A percentile compares a stretch with the other conserved stretches of the same genome.
Evolutionary conservation across 2,329 filamentous ascomycete genomes (phyloP).

Genomic region (Phyllosticta citriasiana): DNA sequence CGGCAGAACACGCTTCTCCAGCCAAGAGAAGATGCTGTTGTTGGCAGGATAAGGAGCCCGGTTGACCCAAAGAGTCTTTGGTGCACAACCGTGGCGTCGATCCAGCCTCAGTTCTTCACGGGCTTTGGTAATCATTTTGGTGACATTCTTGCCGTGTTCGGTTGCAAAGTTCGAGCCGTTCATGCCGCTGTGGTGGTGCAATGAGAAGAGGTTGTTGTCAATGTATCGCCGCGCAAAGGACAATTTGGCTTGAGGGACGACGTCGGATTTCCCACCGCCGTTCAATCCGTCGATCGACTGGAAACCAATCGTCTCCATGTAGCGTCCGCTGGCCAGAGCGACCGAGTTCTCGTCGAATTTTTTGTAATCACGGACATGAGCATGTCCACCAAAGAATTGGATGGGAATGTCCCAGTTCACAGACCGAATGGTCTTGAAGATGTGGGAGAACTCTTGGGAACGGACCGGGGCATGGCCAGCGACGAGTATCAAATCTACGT

Average conservation of each 20-base stretch:
- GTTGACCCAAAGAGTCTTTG: slow-evolving; percentile 70
- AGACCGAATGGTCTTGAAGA: slow-evolving; percentile 69
- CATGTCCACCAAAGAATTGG: slow-evolving; percentile 84
- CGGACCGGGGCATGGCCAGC: slow-evolving; percentile 76
- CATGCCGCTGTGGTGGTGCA: slow-evolving; percentile 69
- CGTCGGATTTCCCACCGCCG: slow-evolving; percentile 25
- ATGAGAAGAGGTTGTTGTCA: slow-evolving; percentile 82
- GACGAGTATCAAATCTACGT: slow-evolving; percentile 79
- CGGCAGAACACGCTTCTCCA: slow-evolving; percentile 66
- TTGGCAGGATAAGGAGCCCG: slow-evolving; percentile 63
- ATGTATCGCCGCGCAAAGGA: slow-evolving; percentile 75
- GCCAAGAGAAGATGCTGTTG: slow-evolving; percentile 71
- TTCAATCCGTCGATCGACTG: slow-evolving; percentile 67
- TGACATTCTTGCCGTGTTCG: slow-evolving; percentile 61
- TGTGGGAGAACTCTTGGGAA: slow-evolving; percentile 65
- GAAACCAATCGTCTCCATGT: slow-evolving; percentile 93
- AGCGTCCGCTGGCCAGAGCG: slow-evolving; percentile 77
- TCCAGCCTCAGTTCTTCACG: slow-evolving; percentile 64
- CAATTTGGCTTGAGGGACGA: slow-evolving; percentile 25
- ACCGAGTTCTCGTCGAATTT: slow-evolving; percentile 69
- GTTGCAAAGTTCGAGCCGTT: slow-evolving; percentile 68
- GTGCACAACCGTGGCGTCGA: slow-evolving; percentile 70
- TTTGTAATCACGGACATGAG: slow-evolving; percentile 76
- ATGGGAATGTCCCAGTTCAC: slow-evolving; percentile 75
- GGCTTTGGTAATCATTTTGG: slow-evolving; percentile 56